Evolutionary conservation across 169 alveolate species (phyloP).

Genomic region (Eimeria praecox): DNA sequence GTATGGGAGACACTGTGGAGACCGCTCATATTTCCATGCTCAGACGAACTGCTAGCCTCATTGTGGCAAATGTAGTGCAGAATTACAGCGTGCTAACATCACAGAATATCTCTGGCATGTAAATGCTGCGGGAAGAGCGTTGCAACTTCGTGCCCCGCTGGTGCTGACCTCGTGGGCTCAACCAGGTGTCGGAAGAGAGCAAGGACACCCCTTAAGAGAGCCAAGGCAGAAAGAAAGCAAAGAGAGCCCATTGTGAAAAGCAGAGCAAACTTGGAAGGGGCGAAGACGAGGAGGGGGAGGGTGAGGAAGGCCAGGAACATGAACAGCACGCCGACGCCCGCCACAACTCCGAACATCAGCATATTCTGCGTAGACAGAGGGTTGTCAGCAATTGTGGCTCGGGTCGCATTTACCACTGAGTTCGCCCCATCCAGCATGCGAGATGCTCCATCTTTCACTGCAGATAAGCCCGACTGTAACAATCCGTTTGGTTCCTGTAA

Average conservation of each 20-base stretch:
- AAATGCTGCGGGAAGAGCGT: not conserved
- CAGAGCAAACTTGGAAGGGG: constrained; percentile 80
- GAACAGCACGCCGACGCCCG: constrained; percentile 80
- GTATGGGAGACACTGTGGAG: not conserved
- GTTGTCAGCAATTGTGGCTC: constrained; percentile 71
- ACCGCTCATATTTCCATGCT: not conserved
- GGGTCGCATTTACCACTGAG: constrained; percentile 56
- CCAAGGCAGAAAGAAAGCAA: constrained; percentile 75
- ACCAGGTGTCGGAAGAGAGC: constrained; percentile 72
- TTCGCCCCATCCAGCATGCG: constrained; percentile 76
- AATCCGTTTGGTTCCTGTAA: constrained; percentile 71
- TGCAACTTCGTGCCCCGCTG: not conserved
- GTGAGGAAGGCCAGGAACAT: constrained; percentile 82
- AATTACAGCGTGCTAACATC: not conserved
- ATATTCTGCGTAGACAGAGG: constrained; percentile 75
- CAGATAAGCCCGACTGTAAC: constrained; percentile 74
- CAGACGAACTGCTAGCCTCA: not conserved
- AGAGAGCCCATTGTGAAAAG: constrained; percentile 81
- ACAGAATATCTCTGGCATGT: not conserved
- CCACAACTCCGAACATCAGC: constrained; percentile 80
- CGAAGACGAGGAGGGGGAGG: constrained; percentile 81
- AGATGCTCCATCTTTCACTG: constrained; percentile 78
- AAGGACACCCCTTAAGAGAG: constrained; percentile 74
- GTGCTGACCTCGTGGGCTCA: constrained; percentile 76
- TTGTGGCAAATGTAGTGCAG: not conserved